A percentile compares a stretch with the other conserved stretches of the same genome.
These are phyloP conservation scores for Ammopiptanthus mongolicus DNA, from an alignment of 306 rosid species.

Conservation along the genomic window DNA sequence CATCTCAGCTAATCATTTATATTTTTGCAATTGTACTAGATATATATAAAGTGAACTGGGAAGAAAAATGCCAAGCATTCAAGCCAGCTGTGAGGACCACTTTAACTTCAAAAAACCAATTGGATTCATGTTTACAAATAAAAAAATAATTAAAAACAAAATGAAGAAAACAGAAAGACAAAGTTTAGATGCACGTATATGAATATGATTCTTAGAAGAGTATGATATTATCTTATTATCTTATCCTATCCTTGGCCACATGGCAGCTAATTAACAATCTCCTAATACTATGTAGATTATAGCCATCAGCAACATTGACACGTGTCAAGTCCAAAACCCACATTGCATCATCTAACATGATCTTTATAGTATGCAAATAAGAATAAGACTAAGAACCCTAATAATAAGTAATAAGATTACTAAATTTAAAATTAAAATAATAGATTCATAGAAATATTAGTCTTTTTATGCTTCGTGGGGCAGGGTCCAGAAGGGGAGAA, in stretches of 20 bases:
- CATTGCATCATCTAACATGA: slow-evolving; percentile 25
- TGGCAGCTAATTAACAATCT: slow-evolving; percentile 27
- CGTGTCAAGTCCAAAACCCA: slow-evolving; percentile 19
- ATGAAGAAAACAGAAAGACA: neutral
- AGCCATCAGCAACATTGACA: slow-evolving; percentile 20
- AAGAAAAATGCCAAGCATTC: slow-evolving; percentile 68
- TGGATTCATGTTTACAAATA: neutral
- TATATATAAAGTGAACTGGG: slow-evolving; percentile 52
- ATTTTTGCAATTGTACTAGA: slow-evolving; percentile 36
- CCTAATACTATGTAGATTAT: slow-evolving; percentile 3
- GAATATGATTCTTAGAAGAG: slow-evolving; percentile 5
- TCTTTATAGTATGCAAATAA: slow-evolving; percentile 16
- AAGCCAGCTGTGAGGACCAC: slow-evolving; percentile 87
- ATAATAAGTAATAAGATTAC: no score
- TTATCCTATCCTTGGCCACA: slow-evolving; percentile 39
- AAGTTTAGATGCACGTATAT: neutral
- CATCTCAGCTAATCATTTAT: slow-evolving; percentile 18
- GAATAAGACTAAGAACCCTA: no score
- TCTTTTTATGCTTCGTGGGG: slow-evolving; percentile 17
- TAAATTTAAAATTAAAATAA: no score
- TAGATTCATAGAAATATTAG: no score
- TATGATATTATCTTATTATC: slow-evolving; percentile 21
- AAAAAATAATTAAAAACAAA: neutral
- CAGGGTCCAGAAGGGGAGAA: slow-evolving; percentile 8
- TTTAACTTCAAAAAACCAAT: neutral